These are phyloP conservation scores for Pseudogymnoascus sp. DNA, from an alignment of 2,329 filamentous ascomycete species.

Conservation along the genomic window DNA sequence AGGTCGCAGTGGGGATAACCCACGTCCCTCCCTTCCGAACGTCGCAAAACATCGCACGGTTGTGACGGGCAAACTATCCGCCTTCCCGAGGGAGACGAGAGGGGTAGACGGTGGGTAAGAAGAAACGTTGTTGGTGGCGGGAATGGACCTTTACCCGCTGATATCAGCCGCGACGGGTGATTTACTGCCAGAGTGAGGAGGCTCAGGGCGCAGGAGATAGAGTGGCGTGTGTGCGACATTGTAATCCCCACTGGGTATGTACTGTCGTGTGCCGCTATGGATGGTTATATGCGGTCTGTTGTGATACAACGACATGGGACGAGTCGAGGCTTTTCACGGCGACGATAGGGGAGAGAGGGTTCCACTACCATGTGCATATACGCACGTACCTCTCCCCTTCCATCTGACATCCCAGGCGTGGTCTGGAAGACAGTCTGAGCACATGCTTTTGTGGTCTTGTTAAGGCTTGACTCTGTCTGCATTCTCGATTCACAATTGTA, in stretches of 20 bases:
- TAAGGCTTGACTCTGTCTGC: neutral
- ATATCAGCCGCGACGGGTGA: neutral
- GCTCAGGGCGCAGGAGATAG: neutral
- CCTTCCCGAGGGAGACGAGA: neutral
- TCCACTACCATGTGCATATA: neutral
- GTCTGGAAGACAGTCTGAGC: neutral
- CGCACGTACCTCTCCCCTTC: neutral
- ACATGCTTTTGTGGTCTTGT: neutral
- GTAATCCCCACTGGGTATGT: neutral
- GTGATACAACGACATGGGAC: neutral
- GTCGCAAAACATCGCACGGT: neutral
- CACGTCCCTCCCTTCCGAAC: neutral
- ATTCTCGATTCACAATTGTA: constrained; percentile 3
- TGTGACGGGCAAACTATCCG: neutral
- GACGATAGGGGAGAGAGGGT: neutral
- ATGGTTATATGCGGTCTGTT: neutral
- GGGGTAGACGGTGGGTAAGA: neutral
- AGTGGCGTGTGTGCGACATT: neutral
- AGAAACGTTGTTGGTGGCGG: neutral
- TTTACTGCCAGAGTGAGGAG: neutral
- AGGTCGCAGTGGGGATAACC: neutral
- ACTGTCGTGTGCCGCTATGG: neutral
- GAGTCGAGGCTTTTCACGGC: neutral
- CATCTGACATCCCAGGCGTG: neutral
- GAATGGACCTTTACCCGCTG: neutral